Conservation (phyloP, 2,329 filamentous ascomycete species). For the Calonectria fujianensis region DNA sequence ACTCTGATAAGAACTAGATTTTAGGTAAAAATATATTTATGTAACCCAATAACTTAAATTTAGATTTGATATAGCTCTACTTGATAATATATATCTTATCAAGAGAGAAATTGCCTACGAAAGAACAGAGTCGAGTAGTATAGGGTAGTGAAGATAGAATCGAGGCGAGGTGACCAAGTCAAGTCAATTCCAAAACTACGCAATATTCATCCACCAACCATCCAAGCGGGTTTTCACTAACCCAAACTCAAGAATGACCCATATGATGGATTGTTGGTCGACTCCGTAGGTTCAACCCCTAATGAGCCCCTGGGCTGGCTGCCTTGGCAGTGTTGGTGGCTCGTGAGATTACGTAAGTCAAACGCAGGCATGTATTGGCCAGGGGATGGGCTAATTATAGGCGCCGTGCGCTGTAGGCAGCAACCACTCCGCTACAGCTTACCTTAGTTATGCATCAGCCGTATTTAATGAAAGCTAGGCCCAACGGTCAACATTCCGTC, state of each 20-base stretch:
- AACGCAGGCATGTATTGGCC: conserved; percentile 3
- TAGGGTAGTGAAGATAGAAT: background rate
- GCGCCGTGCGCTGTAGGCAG: conserved; percentile 10
- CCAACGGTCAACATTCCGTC: background rate
- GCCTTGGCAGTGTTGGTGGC: conserved; percentile 2
- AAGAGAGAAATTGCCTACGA: background rate
- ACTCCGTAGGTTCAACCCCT: background rate
- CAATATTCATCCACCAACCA: background rate
- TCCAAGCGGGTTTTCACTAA: too few relatives aligned
- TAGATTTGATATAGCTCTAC: too few relatives aligned
- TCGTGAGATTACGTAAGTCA: conserved; percentile 4
- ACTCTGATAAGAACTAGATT: too few relatives aligned
- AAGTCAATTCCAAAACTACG: too few relatives aligned
- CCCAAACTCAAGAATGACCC: too few relatives aligned
- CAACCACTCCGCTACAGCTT: conserved; percentile 15
- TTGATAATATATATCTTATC: too few relatives aligned
- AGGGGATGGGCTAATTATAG: background rate
- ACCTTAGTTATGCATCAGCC: conserved; percentile 15
- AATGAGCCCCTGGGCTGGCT: background rate
- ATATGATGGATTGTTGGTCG: too few relatives aligned
- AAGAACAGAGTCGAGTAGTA: background rate
- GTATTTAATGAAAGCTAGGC: conserved; percentile 22
- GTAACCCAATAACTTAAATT: too few relatives aligned
- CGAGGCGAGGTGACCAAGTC: too few relatives aligned
- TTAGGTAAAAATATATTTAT: too few relatives aligned